Base-by-base conservation (phyloP, 2,329 filamentous ascomycete genomes). In the Myriosclerotinia scirpicola region DNA sequence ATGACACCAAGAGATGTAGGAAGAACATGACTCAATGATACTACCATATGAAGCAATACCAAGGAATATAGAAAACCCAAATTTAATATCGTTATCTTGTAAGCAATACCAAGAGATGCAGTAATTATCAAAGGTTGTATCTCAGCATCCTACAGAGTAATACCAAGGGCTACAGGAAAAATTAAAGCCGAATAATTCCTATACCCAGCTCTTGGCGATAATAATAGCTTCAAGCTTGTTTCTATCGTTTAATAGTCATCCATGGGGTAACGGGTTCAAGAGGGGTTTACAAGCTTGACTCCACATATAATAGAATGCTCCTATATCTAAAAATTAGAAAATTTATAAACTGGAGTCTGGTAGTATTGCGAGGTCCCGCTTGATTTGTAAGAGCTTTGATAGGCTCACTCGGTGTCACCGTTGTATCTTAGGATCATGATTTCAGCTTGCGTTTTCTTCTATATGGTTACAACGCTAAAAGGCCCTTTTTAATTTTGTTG, bases 171-270 rank as follows among this genome's bases (percentile, higher is more conserved):
- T 50, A 26, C 58, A 50, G 34, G 12, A 46, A 40, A 17, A 15
- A 17, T 61, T 11, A 52, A 54, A 63, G 60, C 50, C 50, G 50
- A 34, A 63, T 30, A 63, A 63, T 63, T n/a, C 60, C 60, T 42
- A 26, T 63, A 63, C 48, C 36, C 60, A 54, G 48, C 38, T n/a
- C 60, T 63, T 63, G 60, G 60, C 60, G 48, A 63, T 53, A 63
- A 63, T 53, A 63, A 63, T 63, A 11, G 8, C 36, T 38, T 52
- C 59, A 30, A 42, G 44, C 48, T 62, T 54, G 11, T n/a, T 26
- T 50, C 17, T 34, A 30, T 60, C 5, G 44, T 11, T 60, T 60
- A 34, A 38, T 22, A 60, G 30, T 50, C 44, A 60, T 50, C 26
- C 30, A 60, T 34, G 30, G n/a, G n/a, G 56, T 36, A 53, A 20